A percentile compares a stretch with the other conserved stretches of the same genome.
These are phyloP conservation scores for Auricularia auricula-judae DNA, from an alignment of 768 basidiomycete species.

Conservation along the genomic window DNA sequence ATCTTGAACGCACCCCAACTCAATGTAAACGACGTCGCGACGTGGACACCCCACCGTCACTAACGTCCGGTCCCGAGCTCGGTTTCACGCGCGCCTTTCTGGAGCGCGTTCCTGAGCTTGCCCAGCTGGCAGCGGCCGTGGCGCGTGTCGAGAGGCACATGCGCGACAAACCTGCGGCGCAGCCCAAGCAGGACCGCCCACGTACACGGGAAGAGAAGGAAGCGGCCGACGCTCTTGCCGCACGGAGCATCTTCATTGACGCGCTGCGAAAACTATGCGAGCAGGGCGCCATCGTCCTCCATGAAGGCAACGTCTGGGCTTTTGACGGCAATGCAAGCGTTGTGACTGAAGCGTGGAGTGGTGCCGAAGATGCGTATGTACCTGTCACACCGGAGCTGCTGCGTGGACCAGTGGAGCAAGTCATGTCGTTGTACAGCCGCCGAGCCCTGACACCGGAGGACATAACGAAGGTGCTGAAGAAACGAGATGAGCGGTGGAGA, in stretches of 20 bases:
- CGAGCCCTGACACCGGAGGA: background rate
- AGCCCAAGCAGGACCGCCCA: background rate
- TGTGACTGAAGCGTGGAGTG: background rate
- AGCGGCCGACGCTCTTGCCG: background rate
- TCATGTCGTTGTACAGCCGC: background rate
- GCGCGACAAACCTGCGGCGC: background rate
- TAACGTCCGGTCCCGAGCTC: background rate
- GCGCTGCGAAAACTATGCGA: background rate
- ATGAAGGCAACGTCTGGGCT: background rate
- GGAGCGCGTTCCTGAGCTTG: background rate
- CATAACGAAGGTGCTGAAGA: background rate
- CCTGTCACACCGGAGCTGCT: background rate
- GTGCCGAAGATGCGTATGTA: background rate
- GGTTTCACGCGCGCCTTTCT: background rate
- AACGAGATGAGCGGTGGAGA: background rate
- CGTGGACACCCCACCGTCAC: background rate
- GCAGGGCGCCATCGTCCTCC: background rate
- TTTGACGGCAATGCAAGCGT: background rate
- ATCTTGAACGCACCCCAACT: background rate
- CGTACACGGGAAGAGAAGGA: background rate
- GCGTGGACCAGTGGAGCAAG: background rate
- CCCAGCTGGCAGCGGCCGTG: background rate
- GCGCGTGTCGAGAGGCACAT: background rate
- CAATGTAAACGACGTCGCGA: background rate
- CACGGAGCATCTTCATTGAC: background rate